These are phyloP conservation scores for Rubroboletus satanas DNA, from an alignment of 768 basidiomycete genomes.

Conservation along the genomic window DNA sequence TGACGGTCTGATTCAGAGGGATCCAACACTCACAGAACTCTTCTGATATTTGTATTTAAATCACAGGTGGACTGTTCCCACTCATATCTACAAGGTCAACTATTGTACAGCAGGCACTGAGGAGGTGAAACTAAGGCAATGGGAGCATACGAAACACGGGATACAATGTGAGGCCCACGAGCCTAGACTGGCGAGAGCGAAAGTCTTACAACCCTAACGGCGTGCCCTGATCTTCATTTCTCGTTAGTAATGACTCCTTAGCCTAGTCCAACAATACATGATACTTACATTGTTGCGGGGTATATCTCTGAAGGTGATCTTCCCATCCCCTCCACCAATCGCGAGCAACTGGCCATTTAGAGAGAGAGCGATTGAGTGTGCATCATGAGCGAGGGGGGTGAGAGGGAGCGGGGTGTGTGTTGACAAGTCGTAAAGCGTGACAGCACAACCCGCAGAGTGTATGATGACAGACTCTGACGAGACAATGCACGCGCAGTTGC, in stretches of 20 bases:
- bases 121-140: neutral
- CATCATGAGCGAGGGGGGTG: conserved; percentile 1
- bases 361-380: conserved; percentile 6
- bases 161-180: neutral
- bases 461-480: conserved; percentile 2
- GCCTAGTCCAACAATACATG: neutral
- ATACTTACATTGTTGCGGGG: neutral
- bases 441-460: neutral
- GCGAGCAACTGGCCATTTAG: neutral
- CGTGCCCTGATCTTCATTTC: neutral
- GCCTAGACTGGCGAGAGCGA: neutral
- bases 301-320: neutral
- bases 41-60: neutral
- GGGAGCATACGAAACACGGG: neutral
- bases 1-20: neutral
- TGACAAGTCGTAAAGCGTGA: neutral
- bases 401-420: neutral
- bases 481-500: conserved; percentile 9
- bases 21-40: neutral
- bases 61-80: neutral
- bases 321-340: conserved; percentile 2
- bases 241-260: neutral
- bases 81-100: neutral
- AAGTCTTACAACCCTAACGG: neutral
- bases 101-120: neutral